These are phyloP conservation scores for Russula vinacea DNA, from an alignment of 768 basidiomycete genomes.

Conservation along the genomic window DNA sequence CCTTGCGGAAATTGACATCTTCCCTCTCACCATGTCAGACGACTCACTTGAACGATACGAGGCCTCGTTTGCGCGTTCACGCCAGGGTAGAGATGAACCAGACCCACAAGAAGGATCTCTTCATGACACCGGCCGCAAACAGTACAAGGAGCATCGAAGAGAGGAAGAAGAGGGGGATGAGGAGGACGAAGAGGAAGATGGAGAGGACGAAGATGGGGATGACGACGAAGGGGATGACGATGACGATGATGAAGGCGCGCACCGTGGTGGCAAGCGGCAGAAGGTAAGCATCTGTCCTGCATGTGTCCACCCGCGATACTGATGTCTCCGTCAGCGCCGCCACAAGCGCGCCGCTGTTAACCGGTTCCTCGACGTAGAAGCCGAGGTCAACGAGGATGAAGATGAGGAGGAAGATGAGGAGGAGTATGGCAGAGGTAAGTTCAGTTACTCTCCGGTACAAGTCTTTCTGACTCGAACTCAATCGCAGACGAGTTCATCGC, in stretches of 20 bases:
- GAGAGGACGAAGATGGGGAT: slow-evolving; percentile 39
- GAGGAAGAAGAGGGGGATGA: slow-evolving; percentile 40
- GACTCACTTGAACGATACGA: slow-evolving; percentile 39
- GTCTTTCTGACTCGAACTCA: slow-evolving; percentile 16
- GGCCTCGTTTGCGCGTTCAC: slow-evolving; percentile 33
- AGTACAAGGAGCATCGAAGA: slow-evolving; percentile 40
- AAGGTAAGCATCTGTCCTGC: slow-evolving; percentile 45
- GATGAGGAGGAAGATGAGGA: slow-evolving; percentile 91
- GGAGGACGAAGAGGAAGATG: slow-evolving; percentile 43
- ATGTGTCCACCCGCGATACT: slow-evolving; percentile 10
- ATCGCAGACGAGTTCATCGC: slow-evolving; percentile 68
- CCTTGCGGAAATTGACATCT: slow-evolving; percentile 4
- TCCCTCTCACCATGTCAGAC: slow-evolving; percentile 44
- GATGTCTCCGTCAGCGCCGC: slow-evolving; percentile 46
- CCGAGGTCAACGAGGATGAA: slow-evolving; percentile 94
- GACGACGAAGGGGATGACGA: slow-evolving; percentile 43
- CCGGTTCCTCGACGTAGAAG: slow-evolving; percentile 93
- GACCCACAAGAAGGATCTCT: slow-evolving; percentile 37
- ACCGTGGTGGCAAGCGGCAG: slow-evolving; percentile 54
- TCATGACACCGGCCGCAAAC: slow-evolving; percentile 36
- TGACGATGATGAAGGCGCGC: slow-evolving; percentile 42
- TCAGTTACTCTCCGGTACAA: neutral
- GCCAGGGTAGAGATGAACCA: slow-evolving; percentile 36
- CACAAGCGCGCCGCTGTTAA: slow-evolving; percentile 64
- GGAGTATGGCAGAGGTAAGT: slow-evolving; percentile 53